Evolutionary conservation across 2,329 filamentous ascomycete species (phyloP), one percentile per base, ranked within the genome.

Genomic region (Aspergillus glaucus): DNA sequence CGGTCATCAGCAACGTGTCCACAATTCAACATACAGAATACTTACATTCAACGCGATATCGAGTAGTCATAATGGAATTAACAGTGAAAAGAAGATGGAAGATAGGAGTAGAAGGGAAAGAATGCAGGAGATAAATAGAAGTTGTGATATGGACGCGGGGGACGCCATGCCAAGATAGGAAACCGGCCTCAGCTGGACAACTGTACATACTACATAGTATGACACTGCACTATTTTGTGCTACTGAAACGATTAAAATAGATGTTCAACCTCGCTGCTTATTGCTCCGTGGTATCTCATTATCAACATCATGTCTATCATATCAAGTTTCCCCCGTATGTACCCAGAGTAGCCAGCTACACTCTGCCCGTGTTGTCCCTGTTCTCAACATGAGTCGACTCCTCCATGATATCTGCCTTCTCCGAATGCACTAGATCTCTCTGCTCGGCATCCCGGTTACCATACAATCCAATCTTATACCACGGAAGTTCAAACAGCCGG

Each of bases 31-130:
- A 21, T 44, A 72, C 82, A 30, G 9, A 30, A 40, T 44, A 72
- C 82, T 72, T 69, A 88, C 85, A 90, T 73, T 90, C 86, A 55
- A 90, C 86, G 52, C 74, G 68, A 54, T 76, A 76, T 42, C 73
- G 63, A 39, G 73, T 75, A 1, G 73, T 76, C 74, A 76, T 74
- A 43, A 40, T 64, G 54, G 21, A 30, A 30, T 30, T 30, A 1
- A 30, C 4, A 10, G 10, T 12, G 5, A 37, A 37, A 10, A 37
- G 34, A 8, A 17, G 15, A 17, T 8, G n/a, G 9, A 12, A 19
- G 19, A 10, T 19, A 7, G 3, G 14, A 28, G 26, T 43, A 36
- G 47, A 22, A 10, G 28, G 36, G 21, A 26, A 32, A 22, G 24
- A 34, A 15, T 12, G 28, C 22, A 42, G n/a, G 44, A 10, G 14